phyloP scores from a whole-genome alignment of 1,284 basidiomycete species.

The Thecaphora frezii region DNA sequence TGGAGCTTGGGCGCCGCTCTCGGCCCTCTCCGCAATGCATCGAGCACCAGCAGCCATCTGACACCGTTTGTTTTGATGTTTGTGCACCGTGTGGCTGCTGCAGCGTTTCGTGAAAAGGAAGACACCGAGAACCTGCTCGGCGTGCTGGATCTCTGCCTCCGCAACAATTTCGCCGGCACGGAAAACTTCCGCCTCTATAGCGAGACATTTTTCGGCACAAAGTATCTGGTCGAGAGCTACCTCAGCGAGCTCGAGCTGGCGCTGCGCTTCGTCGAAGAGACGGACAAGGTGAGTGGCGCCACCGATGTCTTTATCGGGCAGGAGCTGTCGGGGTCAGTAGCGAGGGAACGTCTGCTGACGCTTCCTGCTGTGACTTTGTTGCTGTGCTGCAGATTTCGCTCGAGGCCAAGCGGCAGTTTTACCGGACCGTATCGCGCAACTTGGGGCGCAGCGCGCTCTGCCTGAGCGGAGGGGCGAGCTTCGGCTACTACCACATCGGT shows the following conservation, averaged over 20 bases:
- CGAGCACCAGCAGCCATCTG: too few species aligned
- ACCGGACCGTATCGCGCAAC: conserved; percentile 83
- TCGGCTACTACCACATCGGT: conserved; percentile 86
- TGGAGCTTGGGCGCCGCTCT: too few species aligned
- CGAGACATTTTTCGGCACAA: conserved; percentile 67
- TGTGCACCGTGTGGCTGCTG: too few species aligned
- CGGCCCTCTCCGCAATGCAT: too few species aligned
- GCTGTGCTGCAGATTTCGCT: too few species aligned
- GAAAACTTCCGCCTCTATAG: conserved; percentile 88
- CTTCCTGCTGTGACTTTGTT: too few species aligned
- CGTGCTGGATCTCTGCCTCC: conserved; percentile 86
- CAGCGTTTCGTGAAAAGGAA: conserved; percentile 78
- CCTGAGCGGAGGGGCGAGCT: conserved; percentile 87
- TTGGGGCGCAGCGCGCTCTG: conserved; percentile 88
- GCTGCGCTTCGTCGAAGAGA: conserved; percentile 36
- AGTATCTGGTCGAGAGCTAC: conserved; percentile 50
- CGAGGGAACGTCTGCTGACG: too few species aligned
- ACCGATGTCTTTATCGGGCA: too few species aligned
- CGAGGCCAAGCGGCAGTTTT: conserved; percentile 90
- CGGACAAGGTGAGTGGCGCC: too few species aligned
- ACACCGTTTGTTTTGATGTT: too few species aligned
- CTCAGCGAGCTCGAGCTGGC: conserved; percentile 44
- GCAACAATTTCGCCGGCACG: conserved; percentile 91
- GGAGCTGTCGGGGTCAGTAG: too few species aligned
- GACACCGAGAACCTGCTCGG: conserved; percentile 73